Conservation (phyloP, 2,329 filamentous ascomycete genomes). For the Aspergillus sp. region DNA sequence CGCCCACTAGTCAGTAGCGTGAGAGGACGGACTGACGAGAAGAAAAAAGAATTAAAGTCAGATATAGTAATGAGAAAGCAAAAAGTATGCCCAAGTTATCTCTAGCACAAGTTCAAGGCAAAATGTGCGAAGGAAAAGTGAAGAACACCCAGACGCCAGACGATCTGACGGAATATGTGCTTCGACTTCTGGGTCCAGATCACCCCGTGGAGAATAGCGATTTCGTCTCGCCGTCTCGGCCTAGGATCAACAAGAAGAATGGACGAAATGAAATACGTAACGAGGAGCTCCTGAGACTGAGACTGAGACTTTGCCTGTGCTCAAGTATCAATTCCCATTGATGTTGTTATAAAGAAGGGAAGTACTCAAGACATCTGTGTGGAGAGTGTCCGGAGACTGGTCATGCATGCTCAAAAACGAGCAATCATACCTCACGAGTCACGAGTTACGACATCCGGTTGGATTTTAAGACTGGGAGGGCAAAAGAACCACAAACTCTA, state of each 20-base stretch:
- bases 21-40: slow-evolving; percentile 1
- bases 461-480: neutral
- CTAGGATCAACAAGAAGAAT: neutral
- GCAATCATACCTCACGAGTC: neutral
- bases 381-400: neutral
- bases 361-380: neutral
- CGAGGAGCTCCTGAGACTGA: neutral
- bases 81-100: too few relatives aligned
- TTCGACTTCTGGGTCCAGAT: neutral
- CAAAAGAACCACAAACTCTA: neutral
- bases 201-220: neutral
- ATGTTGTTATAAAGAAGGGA: neutral
- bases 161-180: neutral
- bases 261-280: neutral
- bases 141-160: neutral
- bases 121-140: neutral
- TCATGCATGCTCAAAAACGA: neutral
- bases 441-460: neutral
- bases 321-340: neutral
- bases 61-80: neutral
- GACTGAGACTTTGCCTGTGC: neutral
- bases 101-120: too few relatives aligned
- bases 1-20: slow-evolving; percentile 12
- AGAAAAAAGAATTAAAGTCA: neutral
- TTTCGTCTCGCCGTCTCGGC: neutral